These are phyloP conservation scores for Arthrobotrys iridis DNA, from an alignment of 2,329 filamentous ascomycete species.

Conservation along the genomic window DNA sequence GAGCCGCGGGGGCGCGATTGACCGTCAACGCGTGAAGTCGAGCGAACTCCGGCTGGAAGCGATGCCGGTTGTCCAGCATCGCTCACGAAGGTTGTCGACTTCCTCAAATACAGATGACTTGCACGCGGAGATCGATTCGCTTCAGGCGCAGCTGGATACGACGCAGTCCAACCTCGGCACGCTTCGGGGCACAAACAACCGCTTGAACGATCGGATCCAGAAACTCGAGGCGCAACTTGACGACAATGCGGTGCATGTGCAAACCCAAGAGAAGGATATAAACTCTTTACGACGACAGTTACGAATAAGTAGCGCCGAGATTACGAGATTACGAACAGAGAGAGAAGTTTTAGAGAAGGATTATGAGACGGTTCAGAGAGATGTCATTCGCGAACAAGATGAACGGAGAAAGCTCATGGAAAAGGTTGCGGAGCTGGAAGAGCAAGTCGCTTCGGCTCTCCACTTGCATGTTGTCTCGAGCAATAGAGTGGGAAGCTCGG, in stretches of 20 bases:
- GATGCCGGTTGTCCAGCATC: slow-evolving; percentile 50
- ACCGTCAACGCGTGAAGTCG: slow-evolving; percentile 54
- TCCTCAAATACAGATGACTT: slow-evolving; percentile 48
- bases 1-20: slow-evolving; percentile 54
- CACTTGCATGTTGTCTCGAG: slow-evolving; percentile 49
- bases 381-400: slow-evolving; percentile 38
- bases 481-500: slow-evolving; percentile 12
- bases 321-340: slow-evolving; percentile 53
- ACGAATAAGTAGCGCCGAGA: slow-evolving; percentile 52
- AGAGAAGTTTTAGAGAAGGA: slow-evolving; percentile 49
- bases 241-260: slow-evolving; percentile 52
- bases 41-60: slow-evolving; percentile 49
- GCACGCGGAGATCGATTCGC: slow-evolving; percentile 48
- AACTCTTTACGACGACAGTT: slow-evolving; percentile 52
- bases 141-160: slow-evolving; percentile 52
- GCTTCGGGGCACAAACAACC: slow-evolving; percentile 48
- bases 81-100: slow-evolving; percentile 49
- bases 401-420: slow-evolving; percentile 52
- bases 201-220: slow-evolving; percentile 48
- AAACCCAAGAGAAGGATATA: slow-evolving; percentile 51
- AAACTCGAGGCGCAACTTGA: slow-evolving; percentile 51
- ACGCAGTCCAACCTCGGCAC: slow-evolving; percentile 46
- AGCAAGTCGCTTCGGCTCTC: slow-evolving; percentile 47
- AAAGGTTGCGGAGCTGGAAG: slow-evolving; percentile 44
- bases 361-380: slow-evolving; percentile 44